A percentile compares a stretch with the other conserved stretches of the same genome.
phyloP scores from a whole-genome alignment of 768 basidiomycete genomes.

The Russula foetens region DNA sequence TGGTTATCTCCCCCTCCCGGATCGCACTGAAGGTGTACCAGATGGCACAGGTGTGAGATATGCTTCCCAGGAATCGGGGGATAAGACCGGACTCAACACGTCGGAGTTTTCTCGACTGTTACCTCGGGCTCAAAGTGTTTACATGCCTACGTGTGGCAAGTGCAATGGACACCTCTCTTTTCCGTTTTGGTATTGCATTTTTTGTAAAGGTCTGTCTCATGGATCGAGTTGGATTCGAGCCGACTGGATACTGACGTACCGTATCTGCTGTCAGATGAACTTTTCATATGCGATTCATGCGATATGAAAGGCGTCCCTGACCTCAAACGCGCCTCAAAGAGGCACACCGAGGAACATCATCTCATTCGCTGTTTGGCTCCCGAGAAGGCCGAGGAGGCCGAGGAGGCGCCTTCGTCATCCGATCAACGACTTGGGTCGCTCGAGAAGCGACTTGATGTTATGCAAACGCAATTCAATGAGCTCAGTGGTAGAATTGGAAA shows the following conservation, averaged over 20 bases:
- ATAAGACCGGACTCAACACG: neutral
- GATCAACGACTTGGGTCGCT: neutral
- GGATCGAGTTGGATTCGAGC: too few species aligned
- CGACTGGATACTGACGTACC: neutral
- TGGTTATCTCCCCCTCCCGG: too few species aligned
- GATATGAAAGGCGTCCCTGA: too few species aligned
- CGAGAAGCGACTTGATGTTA: neutral
- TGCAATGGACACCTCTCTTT: conserved; percentile 17
- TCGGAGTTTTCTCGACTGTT: too few species aligned
- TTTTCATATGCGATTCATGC: neutral
- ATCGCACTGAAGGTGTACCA: too few species aligned
- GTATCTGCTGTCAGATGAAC: neutral
- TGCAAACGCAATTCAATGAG: too few species aligned
- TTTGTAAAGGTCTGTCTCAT: neutral
- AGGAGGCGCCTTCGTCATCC: neutral
- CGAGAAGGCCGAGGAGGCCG: neutral
- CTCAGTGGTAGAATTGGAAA: neutral
- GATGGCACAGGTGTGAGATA: too few species aligned
- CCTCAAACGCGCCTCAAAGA: too few species aligned
- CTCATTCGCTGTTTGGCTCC: conserved; percentile 4
- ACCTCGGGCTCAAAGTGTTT: too few species aligned
- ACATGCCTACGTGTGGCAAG: conserved; percentile 21
- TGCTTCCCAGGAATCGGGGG: neutral
- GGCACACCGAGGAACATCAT: too few species aligned
- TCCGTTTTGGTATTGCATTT: conserved; percentile 3